Conservation (phyloP, 2,329 filamentous ascomycete species). For the Trichoderma arundinaceum region DNA sequence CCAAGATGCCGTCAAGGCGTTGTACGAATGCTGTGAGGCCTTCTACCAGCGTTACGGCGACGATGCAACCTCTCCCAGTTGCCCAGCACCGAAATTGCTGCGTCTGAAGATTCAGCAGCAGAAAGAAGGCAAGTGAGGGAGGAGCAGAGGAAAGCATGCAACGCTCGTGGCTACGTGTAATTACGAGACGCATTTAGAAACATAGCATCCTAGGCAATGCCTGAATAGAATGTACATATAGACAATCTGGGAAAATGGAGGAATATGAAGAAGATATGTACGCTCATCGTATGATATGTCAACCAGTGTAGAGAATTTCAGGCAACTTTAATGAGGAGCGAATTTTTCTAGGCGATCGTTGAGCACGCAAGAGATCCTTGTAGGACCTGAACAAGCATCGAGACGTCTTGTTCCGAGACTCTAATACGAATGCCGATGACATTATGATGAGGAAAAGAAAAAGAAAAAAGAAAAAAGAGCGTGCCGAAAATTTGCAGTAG, state of each 20-base stretch:
- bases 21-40: slow-evolving; percentile 91
- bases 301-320: slow-evolving; percentile 56
- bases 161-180: background rate
- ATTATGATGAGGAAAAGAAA: slow-evolving; percentile 66
- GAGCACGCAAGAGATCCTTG: slow-evolving; percentile 91
- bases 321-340: slow-evolving; percentile 76
- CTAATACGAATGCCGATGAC: slow-evolving; percentile 94
- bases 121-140: slow-evolving; percentile 45
- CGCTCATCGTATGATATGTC: slow-evolving; percentile 52
- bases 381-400: slow-evolving; percentile 92
- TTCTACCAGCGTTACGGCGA: slow-evolving; percentile 86
- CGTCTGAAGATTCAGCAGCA: slow-evolving; percentile 85
- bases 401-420: slow-evolving; percentile 94
- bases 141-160: background rate
- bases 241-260: background rate
- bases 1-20: slow-evolving; percentile 74
- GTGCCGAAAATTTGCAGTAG: slow-evolving; percentile 37
- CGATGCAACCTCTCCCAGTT: slow-evolving; percentile 76
- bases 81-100: slow-evolving; percentile 80
- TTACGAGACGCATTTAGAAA: background rate
- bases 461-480: slow-evolving; percentile 38
- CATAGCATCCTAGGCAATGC: background rate
- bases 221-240: slow-evolving; percentile 26
- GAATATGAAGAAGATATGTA: slow-evolving; percentile 44
- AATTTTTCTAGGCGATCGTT: slow-evolving; percentile 90